Percentiles rank a stretch among this genome's conserved stretches.
Evolutionary conservation across 352 stramenopile genomes (phyloP).

Genomic region (Globisporangium nagaii): DNA sequence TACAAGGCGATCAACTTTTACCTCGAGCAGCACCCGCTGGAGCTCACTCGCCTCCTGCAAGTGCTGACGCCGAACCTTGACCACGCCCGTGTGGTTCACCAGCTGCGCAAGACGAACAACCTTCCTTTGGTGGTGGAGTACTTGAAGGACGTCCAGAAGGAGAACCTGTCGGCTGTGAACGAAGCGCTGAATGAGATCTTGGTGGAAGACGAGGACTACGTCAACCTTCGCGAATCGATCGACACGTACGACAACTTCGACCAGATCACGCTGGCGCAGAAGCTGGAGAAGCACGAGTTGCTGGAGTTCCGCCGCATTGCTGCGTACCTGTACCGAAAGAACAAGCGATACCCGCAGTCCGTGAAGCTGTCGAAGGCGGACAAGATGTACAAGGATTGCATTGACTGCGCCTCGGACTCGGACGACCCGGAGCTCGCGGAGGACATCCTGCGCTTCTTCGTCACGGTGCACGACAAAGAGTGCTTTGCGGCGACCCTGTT

Average conservation of each 20-base stretch:
- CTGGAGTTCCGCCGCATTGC: slow-evolving; percentile 99
- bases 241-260: slow-evolving; percentile 99
- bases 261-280: slow-evolving; percentile 97
- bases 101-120: slow-evolving; percentile 96
- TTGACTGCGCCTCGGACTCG: slow-evolving; percentile 97
- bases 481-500: slow-evolving; percentile 98
- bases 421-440: slow-evolving; percentile 95
- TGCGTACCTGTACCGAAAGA: slow-evolving; percentile 99
- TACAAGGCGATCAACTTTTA: slow-evolving; percentile 99
- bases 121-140: slow-evolving; percentile 96
- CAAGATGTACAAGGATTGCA: slow-evolving; percentile 99
- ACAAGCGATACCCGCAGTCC: slow-evolving; percentile 97
- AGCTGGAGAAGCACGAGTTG: slow-evolving; percentile 98
- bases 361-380: slow-evolving; percentile 99
- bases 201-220: slow-evolving; percentile 98
- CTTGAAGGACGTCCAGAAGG: slow-evolving; percentile 98
- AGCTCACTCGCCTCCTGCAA: slow-evolving; percentile 96
- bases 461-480: slow-evolving; percentile 98
- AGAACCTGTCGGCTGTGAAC: slow-evolving; percentile 98
- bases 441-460: slow-evolving; percentile 98
- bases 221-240: slow-evolving; percentile 95
- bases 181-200: slow-evolving; percentile 98
- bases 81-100: slow-evolving; percentile 97
- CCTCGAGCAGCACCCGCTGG: slow-evolving; percentile 95
- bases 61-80: slow-evolving; percentile 98